Evolutionary conservation across 2,329 filamentous ascomycete genomes (phyloP), one percentile per base, ranked within the genome.

Genomic region (Apiospora malaysiana): DNA sequence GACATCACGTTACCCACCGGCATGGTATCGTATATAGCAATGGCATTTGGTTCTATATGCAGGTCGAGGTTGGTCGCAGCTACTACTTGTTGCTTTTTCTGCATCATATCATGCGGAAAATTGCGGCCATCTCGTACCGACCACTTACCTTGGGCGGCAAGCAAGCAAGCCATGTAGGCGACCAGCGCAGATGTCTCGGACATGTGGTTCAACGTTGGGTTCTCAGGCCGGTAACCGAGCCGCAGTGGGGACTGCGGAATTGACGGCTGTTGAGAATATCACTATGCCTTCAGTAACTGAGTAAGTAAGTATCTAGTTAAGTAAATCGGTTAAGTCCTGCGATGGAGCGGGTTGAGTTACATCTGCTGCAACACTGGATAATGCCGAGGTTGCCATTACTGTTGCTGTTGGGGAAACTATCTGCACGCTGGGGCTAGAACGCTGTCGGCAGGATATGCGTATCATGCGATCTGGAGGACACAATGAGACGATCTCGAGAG

Each of bases 401-500:
- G 25, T 6, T 6, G 46, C 21, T 47, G 46, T n/a, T n/a, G 46
- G 49, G 49, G 27, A 8, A 4, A 37, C 4, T 10, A 32, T 37
- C 27, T 32, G 51, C 51, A 32, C 27, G 16, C 9, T 40, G 56
- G 56, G 45, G 21, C 56, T 12, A 63, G 56, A 40, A 37, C 21
- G 40, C 49, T 9, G 56, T 40, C 56, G 56, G 56, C 32, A 40
- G 56, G 12, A 7, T 18, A 40, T 63, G 21, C 56, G 32, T 63
- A 63, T 63, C 56, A 63, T 63, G 18, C 32, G 56, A 63, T 63
- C 56, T 63, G 40, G 32, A 63, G 32, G 56, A 56, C 27, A 10
- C 40, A 63, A 14, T 18, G 56, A n/a, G 32, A 63, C 56, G 75
- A 73, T 73, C 73, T 59, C 69, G 69, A 73, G 46, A 47, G 56